Conservation (phyloP, 2,329 filamentous ascomycete genomes). For the Lecanicillium sp. region DNA sequence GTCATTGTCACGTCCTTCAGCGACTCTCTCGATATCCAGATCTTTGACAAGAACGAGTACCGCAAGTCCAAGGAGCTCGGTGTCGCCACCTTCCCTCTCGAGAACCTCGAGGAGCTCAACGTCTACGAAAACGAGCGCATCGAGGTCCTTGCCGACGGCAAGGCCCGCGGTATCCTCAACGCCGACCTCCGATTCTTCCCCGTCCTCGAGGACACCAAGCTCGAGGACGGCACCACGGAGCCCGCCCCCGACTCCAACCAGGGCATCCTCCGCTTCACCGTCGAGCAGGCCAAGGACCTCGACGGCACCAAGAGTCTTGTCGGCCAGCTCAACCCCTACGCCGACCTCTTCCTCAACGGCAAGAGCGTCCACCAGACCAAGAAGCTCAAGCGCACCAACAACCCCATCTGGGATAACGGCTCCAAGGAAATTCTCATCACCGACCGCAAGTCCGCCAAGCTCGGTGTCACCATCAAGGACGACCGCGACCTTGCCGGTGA, state of each 20-base stretch:
- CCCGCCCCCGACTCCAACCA: slow-evolving; percentile 86
- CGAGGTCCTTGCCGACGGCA: slow-evolving; percentile 78
- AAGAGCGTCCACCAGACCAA: slow-evolving; percentile 86
- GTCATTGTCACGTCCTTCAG: slow-evolving; percentile 88
- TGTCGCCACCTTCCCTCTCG: slow-evolving; percentile 75
- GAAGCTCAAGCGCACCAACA: slow-evolving; percentile 94
- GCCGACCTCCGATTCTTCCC: slow-evolving; percentile 94
- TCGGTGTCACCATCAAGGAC: slow-evolving; percentile 92
- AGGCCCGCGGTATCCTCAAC: slow-evolving; percentile 71
- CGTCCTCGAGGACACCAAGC: slow-evolving; percentile 66
- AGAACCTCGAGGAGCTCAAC: slow-evolving; percentile 69
- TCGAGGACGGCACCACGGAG: slow-evolving; percentile 70
- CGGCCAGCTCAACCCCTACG: slow-evolving; percentile 81
- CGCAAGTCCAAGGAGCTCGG: slow-evolving; percentile 96
- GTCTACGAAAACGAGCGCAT: slow-evolving; percentile 80
- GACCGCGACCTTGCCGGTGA: slow-evolving; percentile 81
- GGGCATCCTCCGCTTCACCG: slow-evolving; percentile 86
- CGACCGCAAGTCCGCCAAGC: slow-evolving; percentile 80
- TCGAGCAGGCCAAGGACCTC: slow-evolving; percentile 94
- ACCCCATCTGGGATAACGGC: slow-evolving; percentile 90
- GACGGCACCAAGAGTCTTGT: slow-evolving; percentile 89
- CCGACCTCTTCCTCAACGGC: slow-evolving; percentile 79
- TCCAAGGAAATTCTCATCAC: slow-evolving; percentile 94
- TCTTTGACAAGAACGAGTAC: slow-evolving; percentile 92
- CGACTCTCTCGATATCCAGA: slow-evolving; percentile 75